phyloP scores from a whole-genome alignment of 2,329 filamentous ascomycete genomes.

The Coniochaeta sp. region DNA sequence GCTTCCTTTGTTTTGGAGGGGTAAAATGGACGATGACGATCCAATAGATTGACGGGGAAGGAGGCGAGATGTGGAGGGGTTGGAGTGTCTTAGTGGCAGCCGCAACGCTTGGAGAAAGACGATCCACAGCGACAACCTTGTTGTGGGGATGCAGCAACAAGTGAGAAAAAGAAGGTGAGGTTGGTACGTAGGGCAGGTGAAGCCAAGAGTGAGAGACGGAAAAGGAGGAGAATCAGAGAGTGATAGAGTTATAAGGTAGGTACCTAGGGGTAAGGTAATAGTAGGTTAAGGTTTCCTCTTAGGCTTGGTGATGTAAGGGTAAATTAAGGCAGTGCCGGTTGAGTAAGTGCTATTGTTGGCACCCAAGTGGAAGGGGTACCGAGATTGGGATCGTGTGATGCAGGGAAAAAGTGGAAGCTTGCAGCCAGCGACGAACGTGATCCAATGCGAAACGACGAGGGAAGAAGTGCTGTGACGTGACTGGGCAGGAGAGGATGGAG shows the following conservation, averaged over 20 bases:
- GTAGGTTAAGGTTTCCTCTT: neutral
- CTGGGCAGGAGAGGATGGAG: neutral
- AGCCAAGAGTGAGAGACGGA: neutral
- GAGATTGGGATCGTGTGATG: slow-evolving; percentile 16
- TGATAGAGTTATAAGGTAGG: neutral
- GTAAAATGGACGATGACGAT: neutral
- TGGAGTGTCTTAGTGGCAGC: neutral
- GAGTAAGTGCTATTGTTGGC: slow-evolving; percentile 8
- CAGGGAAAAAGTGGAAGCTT: slow-evolving; percentile 11
- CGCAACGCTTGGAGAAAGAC: neutral
- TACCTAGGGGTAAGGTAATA: neutral
- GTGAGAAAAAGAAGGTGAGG: neutral
- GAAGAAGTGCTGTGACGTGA: slow-evolving; percentile 2
- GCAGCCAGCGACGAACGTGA: neutral
- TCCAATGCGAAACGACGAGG: neutral
- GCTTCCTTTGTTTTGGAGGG: slow-evolving; percentile 2
- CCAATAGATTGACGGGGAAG: neutral
- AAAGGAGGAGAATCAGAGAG: neutral
- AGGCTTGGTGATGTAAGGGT: slow-evolving; percentile 1
- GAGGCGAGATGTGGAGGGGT: neutral
- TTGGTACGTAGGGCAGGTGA: neutral
- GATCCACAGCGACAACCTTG: neutral
- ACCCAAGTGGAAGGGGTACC: slow-evolving; percentile 8
- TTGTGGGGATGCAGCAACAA: neutral
- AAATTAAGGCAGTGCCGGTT: neutral